Percentiles rank a stretch among this genome's conserved stretches.
Conservation (phyloP, 148 eudicot genomes). For the Selenicereus undatus region DNA sequence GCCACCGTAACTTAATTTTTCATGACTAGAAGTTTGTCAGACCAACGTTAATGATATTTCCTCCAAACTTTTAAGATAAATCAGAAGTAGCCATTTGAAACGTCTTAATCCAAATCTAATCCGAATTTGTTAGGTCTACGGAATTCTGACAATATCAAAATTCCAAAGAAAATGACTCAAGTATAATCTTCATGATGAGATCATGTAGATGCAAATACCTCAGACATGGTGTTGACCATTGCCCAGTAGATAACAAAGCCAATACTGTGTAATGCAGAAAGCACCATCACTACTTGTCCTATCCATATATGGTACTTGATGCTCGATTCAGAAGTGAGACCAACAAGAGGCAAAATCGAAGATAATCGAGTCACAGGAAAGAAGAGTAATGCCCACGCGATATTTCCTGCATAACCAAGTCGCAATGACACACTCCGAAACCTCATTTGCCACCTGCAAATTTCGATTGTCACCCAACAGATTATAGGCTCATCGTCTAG, state of each 20-base stretch:
- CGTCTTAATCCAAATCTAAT: not conserved
- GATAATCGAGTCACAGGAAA: constrained; percentile 53
- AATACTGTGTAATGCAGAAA: constrained; percentile 40
- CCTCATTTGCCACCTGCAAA: constrained; percentile 33
- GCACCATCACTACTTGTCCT: constrained; percentile 52
- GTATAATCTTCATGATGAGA: too few relatives aligned
- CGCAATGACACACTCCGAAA: constrained; percentile 41
- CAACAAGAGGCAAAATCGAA: constrained; percentile 49
- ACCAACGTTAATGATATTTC: too few relatives aligned
- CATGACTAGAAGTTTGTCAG: too few relatives aligned
- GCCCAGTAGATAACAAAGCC: constrained; percentile 53
- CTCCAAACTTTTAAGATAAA: not conserved
- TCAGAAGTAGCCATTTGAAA: not conserved
- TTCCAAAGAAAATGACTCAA: too few relatives aligned
- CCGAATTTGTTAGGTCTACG: not conserved
- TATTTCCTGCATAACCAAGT: constrained; percentile 48
- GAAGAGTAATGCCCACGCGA: constrained; percentile 54
- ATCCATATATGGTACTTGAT: constrained; percentile 68
- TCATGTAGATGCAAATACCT: constrained; percentile 25
- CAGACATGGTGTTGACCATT: constrained; percentile 30
- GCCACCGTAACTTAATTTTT: too few relatives aligned
- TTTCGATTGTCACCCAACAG: too few relatives aligned
- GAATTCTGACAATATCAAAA: too few relatives aligned
- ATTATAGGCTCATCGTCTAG: not conserved
- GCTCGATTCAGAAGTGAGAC: constrained; percentile 58